Conservation (phyloP, 176 grass and related monocot species). For the Aegilops tauschii region DNA sequence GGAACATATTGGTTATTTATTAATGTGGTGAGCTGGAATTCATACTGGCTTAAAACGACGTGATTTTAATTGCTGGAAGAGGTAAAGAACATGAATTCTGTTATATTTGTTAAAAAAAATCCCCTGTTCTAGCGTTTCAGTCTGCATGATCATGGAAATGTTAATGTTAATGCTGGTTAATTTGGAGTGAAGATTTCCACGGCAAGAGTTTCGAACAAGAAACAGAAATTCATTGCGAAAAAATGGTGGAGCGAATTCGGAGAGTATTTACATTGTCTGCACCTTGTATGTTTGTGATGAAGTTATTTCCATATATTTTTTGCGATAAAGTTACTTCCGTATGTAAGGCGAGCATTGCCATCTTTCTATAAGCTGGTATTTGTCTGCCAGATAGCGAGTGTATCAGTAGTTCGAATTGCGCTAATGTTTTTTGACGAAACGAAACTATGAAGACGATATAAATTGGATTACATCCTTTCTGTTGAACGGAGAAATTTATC, state of each 20-base stretch:
- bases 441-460: background rate
- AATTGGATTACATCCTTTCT: background rate
- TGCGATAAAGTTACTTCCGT: background rate
- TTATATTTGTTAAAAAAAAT: background rate
- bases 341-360: background rate
- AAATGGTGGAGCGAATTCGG: background rate
- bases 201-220: background rate
- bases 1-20: background rate
- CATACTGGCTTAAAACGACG: background rate
- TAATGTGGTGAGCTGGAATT: background rate
- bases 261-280: background rate
- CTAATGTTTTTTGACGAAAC: background rate
- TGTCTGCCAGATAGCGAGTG: background rate
- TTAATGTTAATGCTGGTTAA: background rate
- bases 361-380: background rate
- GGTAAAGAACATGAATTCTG: background rate
- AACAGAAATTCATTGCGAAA: background rate
- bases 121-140: background rate
- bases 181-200: background rate
- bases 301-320: background rate
- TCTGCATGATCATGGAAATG: slow-evolving; percentile 12
- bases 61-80: background rate
- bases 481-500: background rate
- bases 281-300: background rate
- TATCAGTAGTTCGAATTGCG: background rate